Evolutionary conservation across 495 filamentous ascomycete genomes (phyloP), one percentile per base, ranked within the genome.

Genomic region (Chlorociboria aeruginascens): DNA sequence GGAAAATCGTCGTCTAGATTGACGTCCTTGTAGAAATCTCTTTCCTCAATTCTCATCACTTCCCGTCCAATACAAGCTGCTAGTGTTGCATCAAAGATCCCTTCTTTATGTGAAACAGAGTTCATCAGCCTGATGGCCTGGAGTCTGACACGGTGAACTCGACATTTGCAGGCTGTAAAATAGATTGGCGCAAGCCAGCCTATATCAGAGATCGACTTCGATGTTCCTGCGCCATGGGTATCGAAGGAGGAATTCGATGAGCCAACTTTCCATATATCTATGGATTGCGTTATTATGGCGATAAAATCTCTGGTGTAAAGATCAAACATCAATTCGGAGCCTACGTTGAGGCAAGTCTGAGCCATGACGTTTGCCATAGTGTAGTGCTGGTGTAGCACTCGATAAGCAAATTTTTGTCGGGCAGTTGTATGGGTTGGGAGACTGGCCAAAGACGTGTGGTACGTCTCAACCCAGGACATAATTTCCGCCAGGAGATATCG

Each of bases 281-380:
- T 41, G 6, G 68, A 38, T 4, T 57, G 46, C 0, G 49, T 40
- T 33, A 76, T 51, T 0, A 76, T 56, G 3, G 45, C 34, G 3
- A 55, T 38, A 41, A 78, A 78, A 6, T 60, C 38, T 2, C 48
- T 25, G 0, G 66, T 70, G 36, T 69, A 59, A 0, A 47, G 28
- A 51, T 77, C 74, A 39, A 66, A 76, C 3, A 59, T 53, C 16
- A 50, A 57, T 57, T 76, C 69, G 16, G 63, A 51, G 11, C 45
- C 37, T 2, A 46, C 41, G 0, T 45, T 56, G 2, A 74, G 54
- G 40, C 65, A 66, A 0, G 67, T 69, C 14, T 59, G 58, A 6
- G 51, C 45, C 63, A 74, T 74, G 46, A 78, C 69, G 12, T 45
- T 59, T 0, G 67, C 64, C 67, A 78, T 71, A 41, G 54, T 61